These are phyloP conservation scores for Penicillium waksmanii DNA, from an alignment of 495 filamentous ascomycete species.

Conservation along the genomic window DNA sequence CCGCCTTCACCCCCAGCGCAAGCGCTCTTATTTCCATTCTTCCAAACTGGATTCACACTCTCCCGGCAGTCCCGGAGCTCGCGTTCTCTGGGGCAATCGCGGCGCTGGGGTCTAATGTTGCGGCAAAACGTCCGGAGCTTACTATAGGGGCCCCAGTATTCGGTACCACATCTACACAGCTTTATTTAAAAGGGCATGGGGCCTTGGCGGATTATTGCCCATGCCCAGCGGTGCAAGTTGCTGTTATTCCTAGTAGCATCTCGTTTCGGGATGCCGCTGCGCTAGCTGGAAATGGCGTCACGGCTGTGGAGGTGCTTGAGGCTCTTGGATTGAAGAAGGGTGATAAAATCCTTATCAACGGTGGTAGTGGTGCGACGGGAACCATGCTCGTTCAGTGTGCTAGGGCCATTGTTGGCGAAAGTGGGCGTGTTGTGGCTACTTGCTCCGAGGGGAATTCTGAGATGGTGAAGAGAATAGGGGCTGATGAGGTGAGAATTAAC, in stretches of 20 bases:
- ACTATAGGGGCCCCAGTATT: not conserved
- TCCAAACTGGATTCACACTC: not conserved
- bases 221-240: not conserved
- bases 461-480: not conserved
- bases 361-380: not conserved
- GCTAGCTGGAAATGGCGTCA: slow-evolving; percentile 3
- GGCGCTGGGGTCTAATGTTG: not conserved
- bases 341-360: not conserved
- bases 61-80: slow-evolving; percentile 5
- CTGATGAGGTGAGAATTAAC: slow-evolving; percentile 2
- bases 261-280: not conserved
- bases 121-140: not conserved
- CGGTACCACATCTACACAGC: not conserved
- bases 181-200: not conserved
- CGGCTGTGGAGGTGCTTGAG: slow-evolving; percentile 4
- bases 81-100: slow-evolving; percentile 1
- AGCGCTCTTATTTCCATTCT: not conserved
- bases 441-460: not conserved
- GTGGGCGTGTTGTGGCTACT: not conserved
- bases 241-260: not conserved
- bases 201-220: slow-evolving; percentile 3
- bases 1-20: not conserved
- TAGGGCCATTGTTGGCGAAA: not conserved
- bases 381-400: not conserved
- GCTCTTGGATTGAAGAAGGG: not conserved